Evolutionary conservation across 306 rosid species (phyloP).

Genomic region (Cucurbita moschata): DNA sequence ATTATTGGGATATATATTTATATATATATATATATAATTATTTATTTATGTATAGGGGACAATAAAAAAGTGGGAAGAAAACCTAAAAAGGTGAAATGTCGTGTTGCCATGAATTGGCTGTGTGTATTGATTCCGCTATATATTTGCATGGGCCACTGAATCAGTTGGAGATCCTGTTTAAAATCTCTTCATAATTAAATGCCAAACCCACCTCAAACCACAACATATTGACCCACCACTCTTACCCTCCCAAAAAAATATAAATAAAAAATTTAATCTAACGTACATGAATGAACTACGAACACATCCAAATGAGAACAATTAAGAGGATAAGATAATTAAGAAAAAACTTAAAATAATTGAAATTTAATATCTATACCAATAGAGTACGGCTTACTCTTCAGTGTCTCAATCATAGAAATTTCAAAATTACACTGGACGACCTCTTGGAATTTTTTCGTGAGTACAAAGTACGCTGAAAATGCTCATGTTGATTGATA

Average conservation of each 20-base stretch:
- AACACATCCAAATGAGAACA: too few species aligned
- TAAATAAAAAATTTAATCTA: too few species aligned
- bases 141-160: slow-evolving; percentile 68
- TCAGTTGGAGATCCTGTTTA: slow-evolving; percentile 14
- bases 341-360: too few species aligned
- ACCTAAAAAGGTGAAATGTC: slow-evolving; percentile 2
- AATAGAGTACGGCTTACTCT: accelerated
- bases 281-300: too few species aligned
- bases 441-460: too few species aligned
- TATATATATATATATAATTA: neutral
- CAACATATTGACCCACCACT: slow-evolving; percentile 9
- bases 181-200: slow-evolving; percentile 6
- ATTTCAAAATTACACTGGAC: too few species aligned
- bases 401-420: too few species aligned
- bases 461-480: too few species aligned
- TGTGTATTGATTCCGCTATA: slow-evolving; percentile 42
- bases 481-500: too few species aligned
- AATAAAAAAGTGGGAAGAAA: neutral
- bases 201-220: slow-evolving; percentile 1
- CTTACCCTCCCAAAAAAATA: neutral
- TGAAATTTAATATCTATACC: too few species aligned
- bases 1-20: neutral
- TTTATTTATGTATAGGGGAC: neutral
- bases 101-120: slow-evolving; percentile 12
- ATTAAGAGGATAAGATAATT: too few species aligned